Conservation (phyloP, 2,329 filamentous ascomycete genomes). For the Fonsecaea multimorphosa region DNA sequence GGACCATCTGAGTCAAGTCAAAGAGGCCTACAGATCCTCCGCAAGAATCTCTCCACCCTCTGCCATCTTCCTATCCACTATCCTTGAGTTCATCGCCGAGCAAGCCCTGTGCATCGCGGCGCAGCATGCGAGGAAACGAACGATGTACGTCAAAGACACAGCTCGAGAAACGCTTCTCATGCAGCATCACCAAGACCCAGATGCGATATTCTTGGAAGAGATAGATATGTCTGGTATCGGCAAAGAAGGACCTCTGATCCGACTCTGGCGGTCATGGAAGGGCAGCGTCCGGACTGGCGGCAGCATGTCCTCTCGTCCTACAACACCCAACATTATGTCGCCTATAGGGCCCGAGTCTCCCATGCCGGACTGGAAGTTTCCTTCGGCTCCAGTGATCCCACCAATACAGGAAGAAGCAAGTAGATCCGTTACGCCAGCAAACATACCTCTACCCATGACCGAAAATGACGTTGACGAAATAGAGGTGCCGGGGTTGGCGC, state of each 20-base stretch:
- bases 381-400: constrained; percentile 43
- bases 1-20: constrained; percentile 45
- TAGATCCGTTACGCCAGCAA: constrained; percentile 51
- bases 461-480: constrained; percentile 78
- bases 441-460: constrained; percentile 71
- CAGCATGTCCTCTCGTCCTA: constrained; percentile 58
- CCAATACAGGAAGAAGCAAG: constrained; percentile 39
- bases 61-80: constrained; percentile 93
- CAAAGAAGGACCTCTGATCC: constrained; percentile 83
- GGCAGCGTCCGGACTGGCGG: constrained; percentile 69
- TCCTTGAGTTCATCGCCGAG: constrained; percentile 92
- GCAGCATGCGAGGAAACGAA: constrained; percentile 77
- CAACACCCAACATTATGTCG: constrained; percentile 43
- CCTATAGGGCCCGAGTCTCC: constrained; percentile 39
- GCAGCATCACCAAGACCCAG: constrained; percentile 59
- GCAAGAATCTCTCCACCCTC: constrained; percentile 83
- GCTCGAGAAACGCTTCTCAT: constrained; percentile 59
- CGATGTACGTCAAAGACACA: constrained; percentile 55
- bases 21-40: constrained; percentile 61
- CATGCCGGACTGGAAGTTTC: constrained; percentile 48
- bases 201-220: constrained; percentile 80
- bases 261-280: constrained; percentile 94
- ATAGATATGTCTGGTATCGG: constrained; percentile 91
- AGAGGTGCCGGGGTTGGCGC: constrained; percentile 73
- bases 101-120: constrained; percentile 86